Evolutionary conservation across 2,329 filamentous ascomycete genomes (phyloP).

Genomic region (Pyrenochaeta sp.): DNA sequence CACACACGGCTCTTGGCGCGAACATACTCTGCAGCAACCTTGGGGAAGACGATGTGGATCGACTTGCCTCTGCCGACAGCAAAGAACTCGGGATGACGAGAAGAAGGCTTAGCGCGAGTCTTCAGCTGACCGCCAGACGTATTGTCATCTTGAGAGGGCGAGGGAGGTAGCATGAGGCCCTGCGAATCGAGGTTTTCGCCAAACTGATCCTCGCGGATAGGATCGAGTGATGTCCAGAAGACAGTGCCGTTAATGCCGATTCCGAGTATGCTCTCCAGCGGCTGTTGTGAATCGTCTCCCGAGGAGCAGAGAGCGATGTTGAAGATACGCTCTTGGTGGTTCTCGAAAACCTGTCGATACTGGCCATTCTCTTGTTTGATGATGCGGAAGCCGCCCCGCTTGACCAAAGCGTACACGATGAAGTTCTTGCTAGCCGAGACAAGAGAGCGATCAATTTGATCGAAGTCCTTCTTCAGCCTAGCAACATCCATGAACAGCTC

Average conservation of each 20-base stretch:
- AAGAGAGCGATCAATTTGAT: constrained; percentile 93
- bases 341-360: constrained; percentile 89
- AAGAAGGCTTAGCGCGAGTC: constrained; percentile 90
- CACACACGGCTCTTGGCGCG: constrained; percentile 66
- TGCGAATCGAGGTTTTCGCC: constrained; percentile 85
- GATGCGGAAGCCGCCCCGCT: constrained; percentile 89
- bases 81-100: constrained; percentile 89
- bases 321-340: constrained; percentile 92
- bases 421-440: constrained; percentile 89
- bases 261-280: constrained; percentile 78
- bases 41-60: constrained; percentile 82
- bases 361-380: constrained; percentile 94
- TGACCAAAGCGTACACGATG: constrained; percentile 93
- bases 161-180: constrained; percentile 88
- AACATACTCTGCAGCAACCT: constrained; percentile 61
- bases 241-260: constrained; percentile 94
- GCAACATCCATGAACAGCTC: constrained; percentile 91
- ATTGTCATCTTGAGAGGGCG: constrained; percentile 85
- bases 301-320: constrained; percentile 84
- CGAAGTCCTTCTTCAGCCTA: constrained; percentile 94
- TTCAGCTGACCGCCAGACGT: constrained; percentile 91
- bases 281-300: constrained; percentile 55
- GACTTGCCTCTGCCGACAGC: constrained; percentile 95
- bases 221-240: constrained; percentile 82
- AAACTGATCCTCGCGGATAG: constrained; percentile 59